Conservation (phyloP, 1,139 yeast species). For the Yamadazyma epiphylla region DNA sequence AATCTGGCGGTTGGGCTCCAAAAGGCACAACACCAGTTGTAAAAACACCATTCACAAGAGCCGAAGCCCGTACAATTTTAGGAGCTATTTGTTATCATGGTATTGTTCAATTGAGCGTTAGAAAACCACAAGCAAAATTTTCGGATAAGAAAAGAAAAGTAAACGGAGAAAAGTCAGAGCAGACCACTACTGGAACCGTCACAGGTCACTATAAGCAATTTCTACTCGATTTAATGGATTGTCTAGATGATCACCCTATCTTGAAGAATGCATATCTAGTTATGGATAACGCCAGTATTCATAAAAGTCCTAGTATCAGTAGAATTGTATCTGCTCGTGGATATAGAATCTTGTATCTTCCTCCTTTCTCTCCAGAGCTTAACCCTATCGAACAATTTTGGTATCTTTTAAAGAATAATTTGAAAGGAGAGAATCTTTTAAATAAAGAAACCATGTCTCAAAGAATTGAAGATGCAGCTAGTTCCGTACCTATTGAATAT, state of each 20-base stretch:
- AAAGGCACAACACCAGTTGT: slow-evolving; percentile 8
- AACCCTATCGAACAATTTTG: slow-evolving; percentile 12
- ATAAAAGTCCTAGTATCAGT: slow-evolving; percentile 7
- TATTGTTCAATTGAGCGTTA: slow-evolving; percentile 7
- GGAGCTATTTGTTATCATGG: slow-evolving; percentile 10
- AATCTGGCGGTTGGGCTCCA: slow-evolving; percentile 9
- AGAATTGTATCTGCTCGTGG: slow-evolving; percentile 8
- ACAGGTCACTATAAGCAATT: slow-evolving; percentile 9
- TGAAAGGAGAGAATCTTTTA: slow-evolving; percentile 9
- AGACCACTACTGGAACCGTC: slow-evolving; percentile 6
- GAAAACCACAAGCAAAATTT: slow-evolving; percentile 7
- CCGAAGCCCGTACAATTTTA: slow-evolving; percentile 9
- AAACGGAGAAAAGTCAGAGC: slow-evolving; percentile 1
- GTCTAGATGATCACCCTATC: slow-evolving; percentile 5
- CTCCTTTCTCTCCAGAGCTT: slow-evolving; percentile 10
- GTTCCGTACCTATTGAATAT: slow-evolving; percentile 6
- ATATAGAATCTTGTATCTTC: slow-evolving; percentile 8
- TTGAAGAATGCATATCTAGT: slow-evolving; percentile 6
- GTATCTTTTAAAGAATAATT: slow-evolving; percentile 7
- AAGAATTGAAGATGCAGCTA: slow-evolving; percentile 9
- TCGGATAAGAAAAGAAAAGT: slow-evolving; percentile 6
- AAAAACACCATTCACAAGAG: slow-evolving; percentile 7
- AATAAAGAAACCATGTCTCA: slow-evolving; percentile 7
- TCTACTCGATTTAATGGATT: slow-evolving; percentile 6
- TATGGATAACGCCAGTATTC: slow-evolving; percentile 8